phyloP scores from a whole-genome alignment of 2,329 filamentous ascomycete species.

The Penicillium glabrum region DNA sequence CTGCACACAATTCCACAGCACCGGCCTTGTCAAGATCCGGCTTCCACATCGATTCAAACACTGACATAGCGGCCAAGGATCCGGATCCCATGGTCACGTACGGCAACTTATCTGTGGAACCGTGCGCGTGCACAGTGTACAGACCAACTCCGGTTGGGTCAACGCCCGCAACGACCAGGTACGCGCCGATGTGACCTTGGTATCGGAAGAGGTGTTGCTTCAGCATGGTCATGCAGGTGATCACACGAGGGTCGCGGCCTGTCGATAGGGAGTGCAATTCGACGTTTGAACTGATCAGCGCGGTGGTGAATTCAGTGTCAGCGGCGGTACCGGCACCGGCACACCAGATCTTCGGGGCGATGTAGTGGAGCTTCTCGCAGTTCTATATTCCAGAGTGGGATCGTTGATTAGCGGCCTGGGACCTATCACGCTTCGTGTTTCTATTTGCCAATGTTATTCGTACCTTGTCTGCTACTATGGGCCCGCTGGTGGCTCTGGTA shows the following conservation, averaged over 20 bases:
- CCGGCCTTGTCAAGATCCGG: conserved; percentile 71
- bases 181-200: conserved; percentile 96
- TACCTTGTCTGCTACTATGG: conserved; percentile 97
- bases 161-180: conserved; percentile 93
- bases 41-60: conserved; percentile 98
- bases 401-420: neutral
- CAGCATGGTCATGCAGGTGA: conserved; percentile 98
- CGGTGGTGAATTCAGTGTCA: conserved; percentile 98
- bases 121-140: conserved; percentile 98
- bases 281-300: conserved; percentile 96
- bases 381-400: conserved; percentile 59
- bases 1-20: conserved; percentile 76
- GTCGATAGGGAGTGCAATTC: conserved; percentile 96
- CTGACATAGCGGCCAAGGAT: conserved; percentile 92
- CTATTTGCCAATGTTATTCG: conserved; percentile 8
- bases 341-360: conserved; percentile 98
- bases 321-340: conserved; percentile 96
- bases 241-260: conserved; percentile 92
- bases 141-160: conserved; percentile 94
- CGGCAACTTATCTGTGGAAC: conserved; percentile 95
- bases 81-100: conserved; percentile 99
- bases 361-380: conserved; percentile 99
- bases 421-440: neutral
- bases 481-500: conserved; percentile 93
- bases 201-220: conserved; percentile 99